These are phyloP conservation scores for Barnettozyma populi DNA, from an alignment of 805 yeast genomes.

Conservation along the genomic window DNA sequence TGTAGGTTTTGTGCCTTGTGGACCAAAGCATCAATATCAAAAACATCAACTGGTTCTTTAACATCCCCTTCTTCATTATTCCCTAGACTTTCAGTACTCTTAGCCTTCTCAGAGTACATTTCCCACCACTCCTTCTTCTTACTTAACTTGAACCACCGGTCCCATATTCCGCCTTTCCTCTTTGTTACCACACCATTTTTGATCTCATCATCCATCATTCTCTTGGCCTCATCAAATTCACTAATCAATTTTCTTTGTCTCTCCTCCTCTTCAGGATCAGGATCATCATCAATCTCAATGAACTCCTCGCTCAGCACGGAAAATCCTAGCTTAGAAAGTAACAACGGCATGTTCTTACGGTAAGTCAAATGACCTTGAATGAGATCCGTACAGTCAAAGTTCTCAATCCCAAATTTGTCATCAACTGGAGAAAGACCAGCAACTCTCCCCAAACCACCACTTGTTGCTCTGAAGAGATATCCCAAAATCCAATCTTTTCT, in stretches of 20 bases:
- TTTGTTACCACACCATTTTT: conserved; percentile 25
- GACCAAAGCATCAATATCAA: conserved; percentile 20
- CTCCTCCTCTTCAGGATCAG: conserved; percentile 82
- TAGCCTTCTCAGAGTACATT: conserved; percentile 22
- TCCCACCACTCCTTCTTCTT: conserved; percentile 57
- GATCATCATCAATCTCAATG: conserved; percentile 84
- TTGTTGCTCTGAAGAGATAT: conserved; percentile 88
- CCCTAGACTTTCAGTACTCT: conserved; percentile 11
- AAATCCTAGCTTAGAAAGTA: conserved; percentile 66
- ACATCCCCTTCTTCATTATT: background rate
- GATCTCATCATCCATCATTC: conserved; percentile 45
- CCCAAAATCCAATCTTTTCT: conserved; percentile 95
- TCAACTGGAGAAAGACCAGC: conserved; percentile 83
- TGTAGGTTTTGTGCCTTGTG: conserved; percentile 10
- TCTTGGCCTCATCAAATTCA: conserved; percentile 84
- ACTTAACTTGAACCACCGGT: conserved; percentile 41
- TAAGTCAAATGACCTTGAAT: conserved; percentile 98
- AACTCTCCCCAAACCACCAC: conserved; percentile 89
- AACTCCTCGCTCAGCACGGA: conserved; percentile 86
- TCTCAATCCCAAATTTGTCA: conserved; percentile 61
- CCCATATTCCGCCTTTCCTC: conserved; percentile 30
- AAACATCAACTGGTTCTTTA: conserved; percentile 9
- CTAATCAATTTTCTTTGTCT: conserved; percentile 74
- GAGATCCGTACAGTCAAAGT: conserved; percentile 76
- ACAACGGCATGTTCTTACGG: conserved; percentile 85